phyloP scores from a whole-genome alignment of 371 early-diverging fungal genomes.

The Conidiobolus incongruus region DNA sequence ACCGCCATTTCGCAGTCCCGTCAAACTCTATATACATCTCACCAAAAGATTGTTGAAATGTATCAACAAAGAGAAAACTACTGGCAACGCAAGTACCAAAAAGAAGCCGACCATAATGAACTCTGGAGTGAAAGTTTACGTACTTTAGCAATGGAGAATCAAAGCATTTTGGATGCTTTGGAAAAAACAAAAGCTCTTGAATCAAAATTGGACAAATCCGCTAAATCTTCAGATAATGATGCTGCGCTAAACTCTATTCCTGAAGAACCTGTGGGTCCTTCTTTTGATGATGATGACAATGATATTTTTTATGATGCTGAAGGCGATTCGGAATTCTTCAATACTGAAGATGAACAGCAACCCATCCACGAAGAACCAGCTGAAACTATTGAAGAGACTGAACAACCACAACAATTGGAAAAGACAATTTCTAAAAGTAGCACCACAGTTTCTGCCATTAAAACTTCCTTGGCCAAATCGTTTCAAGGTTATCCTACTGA shows the following conservation, averaged over 20 bases:
- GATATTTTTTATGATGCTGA: no score
- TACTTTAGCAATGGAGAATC: slow-evolving; percentile 15
- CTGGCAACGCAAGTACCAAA: slow-evolving; percentile 16
- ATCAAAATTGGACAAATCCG: neutral
- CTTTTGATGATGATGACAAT: no score
- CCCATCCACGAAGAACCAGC: no score
- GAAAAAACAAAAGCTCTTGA: neutral
- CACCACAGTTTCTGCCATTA: no score
- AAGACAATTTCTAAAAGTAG: no score
- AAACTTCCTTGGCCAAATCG: slow-evolving; percentile 5
- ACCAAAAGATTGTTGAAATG: slow-evolving; percentile 7
- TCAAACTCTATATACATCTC: neutral
- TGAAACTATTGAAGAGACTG: no score
- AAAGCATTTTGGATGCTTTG: slow-evolving; percentile 11
- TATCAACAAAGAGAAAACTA: slow-evolving; percentile 19
- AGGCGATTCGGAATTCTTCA: no score
- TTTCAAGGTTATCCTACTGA: slow-evolving; percentile 14
- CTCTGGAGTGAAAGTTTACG: slow-evolving; percentile 22
- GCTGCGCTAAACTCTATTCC: no score
- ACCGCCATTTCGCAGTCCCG: neutral
- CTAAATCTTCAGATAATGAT: neutral
- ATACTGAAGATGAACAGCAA: no score
- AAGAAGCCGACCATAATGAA: slow-evolving; percentile 17
- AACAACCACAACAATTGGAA: no score
- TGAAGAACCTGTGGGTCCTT: no score